These are phyloP conservation scores for Letharia columbiana DNA, from an alignment of 495 filamentous ascomycete species.

Conservation along the genomic window DNA sequence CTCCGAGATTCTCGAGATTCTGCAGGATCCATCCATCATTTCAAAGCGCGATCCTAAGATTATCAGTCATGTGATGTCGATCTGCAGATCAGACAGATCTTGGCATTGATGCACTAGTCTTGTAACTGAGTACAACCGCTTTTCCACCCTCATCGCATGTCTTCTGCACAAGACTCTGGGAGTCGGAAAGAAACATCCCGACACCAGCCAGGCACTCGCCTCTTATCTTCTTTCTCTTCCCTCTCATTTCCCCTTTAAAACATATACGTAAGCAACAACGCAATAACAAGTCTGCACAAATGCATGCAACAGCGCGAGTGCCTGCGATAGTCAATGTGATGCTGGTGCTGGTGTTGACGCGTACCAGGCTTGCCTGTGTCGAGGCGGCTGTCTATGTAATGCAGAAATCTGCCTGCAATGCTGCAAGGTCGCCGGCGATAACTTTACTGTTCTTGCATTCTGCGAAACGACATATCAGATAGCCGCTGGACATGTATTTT, in stretches of 20 bases:
- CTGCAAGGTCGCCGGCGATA: background rate
- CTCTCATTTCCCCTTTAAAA: background rate
- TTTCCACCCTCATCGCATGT: too few species aligned
- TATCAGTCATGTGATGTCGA: background rate
- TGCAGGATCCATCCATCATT: too few species aligned
- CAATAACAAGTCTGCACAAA: background rate
- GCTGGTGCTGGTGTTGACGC: background rate
- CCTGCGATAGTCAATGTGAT: background rate
- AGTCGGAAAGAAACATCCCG: background rate
- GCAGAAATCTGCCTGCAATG: slow-evolving; percentile 10
- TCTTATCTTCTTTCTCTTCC: background rate
- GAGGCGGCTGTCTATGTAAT: slow-evolving; percentile 10
- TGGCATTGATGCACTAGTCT: too few species aligned
- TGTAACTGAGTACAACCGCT: too few species aligned
- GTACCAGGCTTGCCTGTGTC: slow-evolving; percentile 3
- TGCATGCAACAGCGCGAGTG: slow-evolving; percentile 7
- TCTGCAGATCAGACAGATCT: background rate
- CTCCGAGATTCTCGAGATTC: too few species aligned
- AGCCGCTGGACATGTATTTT: slow-evolving; percentile 2
- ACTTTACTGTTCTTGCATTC: background rate
- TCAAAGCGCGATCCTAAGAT: too few species aligned
- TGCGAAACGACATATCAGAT: background rate
- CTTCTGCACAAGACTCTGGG: too few species aligned
- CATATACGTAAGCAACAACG: background rate
- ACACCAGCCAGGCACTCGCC: too few species aligned